Evolutionary conservation across 306 rosid genomes (phyloP).

Genomic region (Cicer cuneatum): DNA sequence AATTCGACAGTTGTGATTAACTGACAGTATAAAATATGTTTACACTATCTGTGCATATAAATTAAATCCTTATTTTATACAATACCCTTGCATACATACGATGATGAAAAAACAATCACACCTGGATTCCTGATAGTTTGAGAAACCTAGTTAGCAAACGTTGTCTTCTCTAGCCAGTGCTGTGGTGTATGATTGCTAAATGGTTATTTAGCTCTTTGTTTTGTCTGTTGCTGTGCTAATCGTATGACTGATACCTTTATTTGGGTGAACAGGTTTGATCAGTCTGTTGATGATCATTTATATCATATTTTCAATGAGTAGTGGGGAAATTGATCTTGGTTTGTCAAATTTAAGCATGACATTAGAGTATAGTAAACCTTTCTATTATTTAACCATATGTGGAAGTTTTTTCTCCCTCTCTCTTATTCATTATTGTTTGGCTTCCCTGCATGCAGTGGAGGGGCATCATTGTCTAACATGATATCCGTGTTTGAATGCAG

Average conservation of each 20-base stretch:
- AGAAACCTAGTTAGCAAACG: background rate
- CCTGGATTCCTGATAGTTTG: background rate
- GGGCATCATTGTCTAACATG: conserved; percentile 15
- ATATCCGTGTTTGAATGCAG: conserved; percentile 40
- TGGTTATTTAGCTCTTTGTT: background rate
- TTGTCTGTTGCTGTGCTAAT: background rate
- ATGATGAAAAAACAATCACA: background rate
- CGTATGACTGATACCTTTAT: background rate
- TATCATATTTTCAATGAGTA: background rate
- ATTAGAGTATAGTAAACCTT: background rate
- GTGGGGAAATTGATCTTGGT: conserved; percentile 24
- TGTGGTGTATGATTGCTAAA: conserved; percentile 9
- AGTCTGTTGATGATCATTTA: conserved; percentile 10
- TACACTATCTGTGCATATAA: too few species aligned
- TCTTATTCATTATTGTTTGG: background rate
- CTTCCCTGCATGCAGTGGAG: background rate
- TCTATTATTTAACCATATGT: background rate
- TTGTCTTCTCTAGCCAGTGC: background rate
- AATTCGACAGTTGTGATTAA: too few species aligned
- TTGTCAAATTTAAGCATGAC: conserved; percentile 4
- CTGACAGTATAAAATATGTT: too few species aligned
- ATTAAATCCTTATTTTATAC: too few species aligned
- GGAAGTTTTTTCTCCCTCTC: background rate
- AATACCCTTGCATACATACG: too few species aligned
- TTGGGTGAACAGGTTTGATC: background rate